Evolutionary conservation across 2,329 filamentous ascomycete genomes (phyloP).

Genomic region (Neofusicoccum cordaticola): DNA sequence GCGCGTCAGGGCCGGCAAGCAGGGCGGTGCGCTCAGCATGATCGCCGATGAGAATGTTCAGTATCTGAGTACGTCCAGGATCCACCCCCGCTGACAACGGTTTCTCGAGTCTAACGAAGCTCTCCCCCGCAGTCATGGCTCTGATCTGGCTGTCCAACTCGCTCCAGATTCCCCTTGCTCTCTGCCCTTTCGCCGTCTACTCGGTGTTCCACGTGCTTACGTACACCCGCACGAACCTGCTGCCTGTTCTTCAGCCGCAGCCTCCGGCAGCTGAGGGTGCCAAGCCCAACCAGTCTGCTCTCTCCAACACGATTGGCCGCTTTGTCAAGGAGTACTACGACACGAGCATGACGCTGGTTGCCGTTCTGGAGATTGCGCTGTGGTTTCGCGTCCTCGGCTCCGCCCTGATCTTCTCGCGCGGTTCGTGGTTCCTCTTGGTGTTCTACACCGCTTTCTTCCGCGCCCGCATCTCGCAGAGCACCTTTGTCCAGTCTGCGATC

Average conservation of each 20-base stretch:
- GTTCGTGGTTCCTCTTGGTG: constrained; percentile 82
- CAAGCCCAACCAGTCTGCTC: constrained; percentile 58
- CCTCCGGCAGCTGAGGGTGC: constrained; percentile 52
- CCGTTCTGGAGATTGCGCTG: constrained; percentile 80
- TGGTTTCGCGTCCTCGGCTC: constrained; percentile 80
- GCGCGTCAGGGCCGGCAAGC: constrained; percentile 71
- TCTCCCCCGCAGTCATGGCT: constrained; percentile 68
- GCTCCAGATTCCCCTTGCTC: constrained; percentile 82
- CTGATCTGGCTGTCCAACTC: constrained; percentile 85
- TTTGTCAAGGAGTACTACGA: constrained; percentile 99
- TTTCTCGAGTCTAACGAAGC: not conserved
- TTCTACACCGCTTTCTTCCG: constrained; percentile 93
- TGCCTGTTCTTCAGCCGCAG: constrained; percentile 75
- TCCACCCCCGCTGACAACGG: not conserved
- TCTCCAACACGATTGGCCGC: constrained; percentile 78
- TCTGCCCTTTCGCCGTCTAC: constrained; percentile 94
- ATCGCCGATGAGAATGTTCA: constrained; percentile 93
- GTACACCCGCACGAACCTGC: constrained; percentile 88
- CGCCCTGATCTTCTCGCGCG: constrained; percentile 81
- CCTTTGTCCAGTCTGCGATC: constrained; percentile 84
- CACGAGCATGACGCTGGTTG: constrained; percentile 88
- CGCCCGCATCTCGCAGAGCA: constrained; percentile 84
- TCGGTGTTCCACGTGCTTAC: constrained; percentile 98
- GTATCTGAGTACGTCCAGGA: constrained; percentile 72
- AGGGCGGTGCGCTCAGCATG: constrained; percentile 63